These are phyloP conservation scores for Xylariaceae sp. DNA, from an alignment of 2,329 filamentous ascomycete species.

Conservation along the genomic window DNA sequence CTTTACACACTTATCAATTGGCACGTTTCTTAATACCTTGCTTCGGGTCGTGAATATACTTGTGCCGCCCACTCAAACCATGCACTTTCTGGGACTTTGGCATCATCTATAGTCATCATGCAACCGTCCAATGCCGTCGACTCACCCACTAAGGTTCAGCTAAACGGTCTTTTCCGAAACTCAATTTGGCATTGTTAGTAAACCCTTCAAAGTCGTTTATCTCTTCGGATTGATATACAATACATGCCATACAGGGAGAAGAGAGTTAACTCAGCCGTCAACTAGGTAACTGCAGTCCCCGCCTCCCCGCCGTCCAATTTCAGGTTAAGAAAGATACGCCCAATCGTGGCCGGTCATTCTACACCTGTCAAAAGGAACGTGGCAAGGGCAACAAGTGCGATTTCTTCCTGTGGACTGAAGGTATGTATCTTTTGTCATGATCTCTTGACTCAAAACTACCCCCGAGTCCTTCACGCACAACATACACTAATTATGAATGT, in stretches of 20 bases:
- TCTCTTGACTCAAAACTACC: not conserved
- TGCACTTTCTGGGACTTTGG: not conserved
- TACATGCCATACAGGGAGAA: not conserved
- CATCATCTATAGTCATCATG: constrained; percentile 9
- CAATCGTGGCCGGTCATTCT: constrained; percentile 58
- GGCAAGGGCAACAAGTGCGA: constrained; percentile 48
- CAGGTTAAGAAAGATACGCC: constrained; percentile 51
- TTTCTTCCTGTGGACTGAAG: constrained; percentile 61
- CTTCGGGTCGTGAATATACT: not conserved
- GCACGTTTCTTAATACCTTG: not conserved
- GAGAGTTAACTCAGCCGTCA: constrained; percentile 1
- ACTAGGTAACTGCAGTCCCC: constrained; percentile 54
- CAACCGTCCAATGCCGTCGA: constrained; percentile 9
- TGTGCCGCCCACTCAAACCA: not conserved
- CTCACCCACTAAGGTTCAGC: constrained; percentile 23
- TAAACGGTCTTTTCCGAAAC: constrained; percentile 37
- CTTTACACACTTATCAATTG: not conserved
- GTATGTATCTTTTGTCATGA: not conserved
- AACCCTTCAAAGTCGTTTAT: not conserved
- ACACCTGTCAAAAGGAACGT: constrained; percentile 52
- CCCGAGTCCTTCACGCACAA: not conserved
- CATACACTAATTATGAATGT: not conserved
- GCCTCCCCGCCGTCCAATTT: constrained; percentile 52
- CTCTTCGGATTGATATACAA: not conserved
- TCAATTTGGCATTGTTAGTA: constrained; percentile 45